Base-by-base conservation (phyloP, 495 filamentous ascomycete genomes). In the Ascodesmis nigricans region DNA sequence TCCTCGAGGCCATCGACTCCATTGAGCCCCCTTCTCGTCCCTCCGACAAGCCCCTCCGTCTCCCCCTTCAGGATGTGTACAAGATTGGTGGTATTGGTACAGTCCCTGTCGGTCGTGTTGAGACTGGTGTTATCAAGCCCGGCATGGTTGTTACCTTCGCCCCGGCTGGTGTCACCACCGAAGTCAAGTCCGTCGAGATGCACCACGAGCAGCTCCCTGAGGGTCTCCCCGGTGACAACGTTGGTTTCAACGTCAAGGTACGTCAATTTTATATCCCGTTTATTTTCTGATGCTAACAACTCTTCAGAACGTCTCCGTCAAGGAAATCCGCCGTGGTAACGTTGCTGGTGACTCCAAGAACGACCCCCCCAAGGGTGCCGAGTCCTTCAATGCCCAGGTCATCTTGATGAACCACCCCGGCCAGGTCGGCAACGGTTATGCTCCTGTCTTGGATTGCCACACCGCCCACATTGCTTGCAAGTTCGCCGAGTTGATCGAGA, bases 121-220 rank as follows among this genome's bases (percentile, higher is more conserved):
- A 97, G 76, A 97, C 87, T 57, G 87, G 87, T 84, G 46, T 75
- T 60, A 84, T 97, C 68, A 75, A 78, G 67, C 73, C 87, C 58
- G 87, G 87, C 58, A 93, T 93, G 87, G 75, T 95, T 60, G 78
- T 91, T 47, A 81, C 77, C 58, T 83, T 82, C 66, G 87, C 87
- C 54, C 87, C 87, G 28, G 71, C 87, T 67, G 79, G 78, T 73
- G 84, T 97, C 53, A 95, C 87, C 69, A 97, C 87, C 67, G 87
- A 97, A 81, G 87, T 97, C 69, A 97, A 97, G 77, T 92, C 83
- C 58, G 87, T 97, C 54, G 87, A 97, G 69, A 97, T 97, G 87
- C 49, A 52, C 41, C 87, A 97, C 79, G 84, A 95, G 67, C 83
- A 92, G 75, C 82, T 97, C 56, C 57, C 63, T 53, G 78, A 91